These are phyloP conservation scores for Rhizopogon sp. DNA, from an alignment of 768 basidiomycete species.

Conservation along the genomic window DNA sequence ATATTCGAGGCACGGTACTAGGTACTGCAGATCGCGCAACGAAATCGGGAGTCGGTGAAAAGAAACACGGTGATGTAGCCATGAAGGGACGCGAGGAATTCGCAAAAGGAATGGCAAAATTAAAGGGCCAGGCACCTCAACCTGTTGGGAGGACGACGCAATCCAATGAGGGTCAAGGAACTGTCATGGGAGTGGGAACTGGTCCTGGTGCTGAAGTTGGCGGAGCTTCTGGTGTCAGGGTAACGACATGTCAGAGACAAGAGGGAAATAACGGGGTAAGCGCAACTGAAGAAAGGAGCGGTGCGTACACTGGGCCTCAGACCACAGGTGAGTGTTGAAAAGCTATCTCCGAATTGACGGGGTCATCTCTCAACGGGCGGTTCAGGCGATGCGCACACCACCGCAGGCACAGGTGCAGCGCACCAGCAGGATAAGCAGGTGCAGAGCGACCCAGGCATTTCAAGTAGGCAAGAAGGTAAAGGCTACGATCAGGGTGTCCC, in stretches of 20 bases:
- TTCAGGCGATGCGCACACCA: neutral
- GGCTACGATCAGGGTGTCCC: neutral
- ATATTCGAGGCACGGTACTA: slow-evolving; percentile 37
- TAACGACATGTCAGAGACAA: neutral
- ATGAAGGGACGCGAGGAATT: slow-evolving; percentile 35
- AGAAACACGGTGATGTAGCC: slow-evolving; percentile 31
- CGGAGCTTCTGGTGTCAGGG: neutral
- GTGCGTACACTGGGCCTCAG: neutral
- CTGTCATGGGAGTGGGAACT: neutral
- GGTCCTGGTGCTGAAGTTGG: neutral
- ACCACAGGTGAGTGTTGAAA: neutral
- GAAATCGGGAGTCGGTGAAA: slow-evolving; percentile 15
- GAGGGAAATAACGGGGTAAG: neutral
- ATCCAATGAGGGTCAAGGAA: neutral
- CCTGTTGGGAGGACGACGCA: neutral
- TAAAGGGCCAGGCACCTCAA: slow-evolving; percentile 11
- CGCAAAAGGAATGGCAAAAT: slow-evolving; percentile 31
- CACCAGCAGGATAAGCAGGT: neutral
- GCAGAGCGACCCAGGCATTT: neutral
- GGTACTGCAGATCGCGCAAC: slow-evolving; percentile 34
- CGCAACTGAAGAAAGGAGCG: neutral
- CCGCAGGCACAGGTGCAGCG: neutral
- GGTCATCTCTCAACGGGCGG: neutral
- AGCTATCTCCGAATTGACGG: no score
- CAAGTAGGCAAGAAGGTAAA: neutral